Base-by-base conservation (phyloP, 2,329 filamentous ascomycete species). In the Chrysosporium queenslandicum region DNA sequence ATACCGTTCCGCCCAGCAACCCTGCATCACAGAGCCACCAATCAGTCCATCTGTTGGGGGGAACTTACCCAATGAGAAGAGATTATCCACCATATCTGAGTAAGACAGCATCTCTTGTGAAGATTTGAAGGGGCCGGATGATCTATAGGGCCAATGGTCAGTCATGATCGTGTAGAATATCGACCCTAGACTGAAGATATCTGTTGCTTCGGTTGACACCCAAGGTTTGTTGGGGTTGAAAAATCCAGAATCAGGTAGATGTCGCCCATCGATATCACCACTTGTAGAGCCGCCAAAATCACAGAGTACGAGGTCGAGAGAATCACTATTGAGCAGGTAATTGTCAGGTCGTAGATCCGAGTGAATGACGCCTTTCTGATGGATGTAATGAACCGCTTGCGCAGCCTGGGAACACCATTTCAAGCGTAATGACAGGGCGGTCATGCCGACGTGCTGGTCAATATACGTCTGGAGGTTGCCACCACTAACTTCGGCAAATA, bases 331-430 rank as follows among this genome's bases (percentile, higher is more conserved):
- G n/a, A 68, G 56, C 16, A 68, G 58, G 50, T 63, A 58, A 43
- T 66, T 67, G 43, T 59, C 57, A 43, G 63, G 61, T n/a, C 61
- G 61, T 41, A 67, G 60, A 56, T 68, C 64, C 11, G 61, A 66
- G 55, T 66, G 65, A 20, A 67, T 60, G 12, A 68, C 61, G 21
- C 62, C 63, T 23, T 57, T 57, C 41, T 54, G 49, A 46, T 67
- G 64, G n/a, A 65, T 59, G 54, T 61, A 63, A 42, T 43, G 53
- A 52, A 67, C 55, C 25, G 61, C 58, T 57, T 65, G 62, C 32
- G 60, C 59, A 41, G 59, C 57, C 57, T 67, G 60, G 25, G 53
- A 54, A 53, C 59, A 64, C 62, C 62, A 67, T 53, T 57, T 58
- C 50, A 50, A 42, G 16, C 56, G 58, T 39, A 57, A 53, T 45